Evolutionary conservation across 805 yeast species (phyloP).

Genomic region (Scheffersomyces amazonensis): DNA sequence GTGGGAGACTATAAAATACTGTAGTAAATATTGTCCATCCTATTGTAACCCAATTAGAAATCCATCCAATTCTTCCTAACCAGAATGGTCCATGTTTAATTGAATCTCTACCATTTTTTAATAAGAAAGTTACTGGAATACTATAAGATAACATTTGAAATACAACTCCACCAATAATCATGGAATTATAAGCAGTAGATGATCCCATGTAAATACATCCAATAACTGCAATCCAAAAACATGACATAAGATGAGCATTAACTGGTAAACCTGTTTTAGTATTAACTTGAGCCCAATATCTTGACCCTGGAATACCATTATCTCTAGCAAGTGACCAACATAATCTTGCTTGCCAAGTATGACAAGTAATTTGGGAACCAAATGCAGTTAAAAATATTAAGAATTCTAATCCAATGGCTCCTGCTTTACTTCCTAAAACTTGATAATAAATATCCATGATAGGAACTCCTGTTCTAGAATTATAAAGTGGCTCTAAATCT

Average conservation of each 20-base stretch:
- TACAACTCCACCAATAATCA: slow-evolving; percentile 58
- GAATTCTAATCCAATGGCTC: slow-evolving; percentile 51
- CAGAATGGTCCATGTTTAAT: slow-evolving; percentile 65
- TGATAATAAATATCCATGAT: slow-evolving; percentile 62
- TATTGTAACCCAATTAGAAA: slow-evolving; percentile 48
- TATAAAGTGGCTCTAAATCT: slow-evolving; percentile 47
- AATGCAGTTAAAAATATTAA: slow-evolving; percentile 52
- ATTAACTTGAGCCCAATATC: slow-evolving; percentile 48
- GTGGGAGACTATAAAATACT: slow-evolving; percentile 64
- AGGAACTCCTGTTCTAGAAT: slow-evolving; percentile 58
- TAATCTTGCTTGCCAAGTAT: slow-evolving; percentile 67
- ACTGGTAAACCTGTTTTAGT: slow-evolving; percentile 52
- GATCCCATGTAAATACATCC: slow-evolving; percentile 67
- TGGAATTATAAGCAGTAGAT: slow-evolving; percentile 62
- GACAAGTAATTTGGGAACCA: slow-evolving; percentile 58
- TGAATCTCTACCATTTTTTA: slow-evolving; percentile 45
- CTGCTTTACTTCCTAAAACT: slow-evolving; percentile 49
- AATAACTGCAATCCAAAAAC: slow-evolving; percentile 49
- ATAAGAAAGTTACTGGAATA: slow-evolving; percentile 49
- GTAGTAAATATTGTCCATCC: slow-evolving; percentile 58
- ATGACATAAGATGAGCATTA: slow-evolving; percentile 57
- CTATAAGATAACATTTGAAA: slow-evolving; percentile 56
- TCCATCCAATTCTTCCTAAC: slow-evolving; percentile 53
- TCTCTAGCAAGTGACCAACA: slow-evolving; percentile 71
- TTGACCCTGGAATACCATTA: slow-evolving; percentile 57